phyloP scores from a whole-genome alignment of 2,329 filamentous ascomycete species.

The Rhynchosporium agropyri region DNA sequence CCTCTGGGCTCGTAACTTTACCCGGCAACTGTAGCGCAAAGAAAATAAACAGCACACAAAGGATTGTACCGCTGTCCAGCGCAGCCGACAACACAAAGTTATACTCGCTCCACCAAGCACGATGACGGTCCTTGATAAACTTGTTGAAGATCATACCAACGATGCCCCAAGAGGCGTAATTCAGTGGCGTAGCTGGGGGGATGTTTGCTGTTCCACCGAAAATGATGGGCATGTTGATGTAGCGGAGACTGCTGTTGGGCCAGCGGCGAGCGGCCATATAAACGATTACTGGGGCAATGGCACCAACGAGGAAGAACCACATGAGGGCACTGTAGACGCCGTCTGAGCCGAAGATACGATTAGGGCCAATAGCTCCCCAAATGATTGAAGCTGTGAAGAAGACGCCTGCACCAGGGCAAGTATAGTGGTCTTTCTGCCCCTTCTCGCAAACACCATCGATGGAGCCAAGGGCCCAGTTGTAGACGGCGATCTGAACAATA shows the following conservation, averaged over 20 bases:
- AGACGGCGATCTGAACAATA: constrained; percentile 65
- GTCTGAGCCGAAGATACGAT: constrained; percentile 63
- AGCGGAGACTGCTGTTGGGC: constrained; percentile 63
- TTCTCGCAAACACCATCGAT: constrained; percentile 66
- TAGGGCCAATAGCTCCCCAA: constrained; percentile 74
- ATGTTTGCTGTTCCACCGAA: constrained; percentile 66
- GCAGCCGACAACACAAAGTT: constrained; percentile 64
- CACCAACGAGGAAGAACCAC: constrained; percentile 73
- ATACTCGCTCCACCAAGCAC: constrained; percentile 76
- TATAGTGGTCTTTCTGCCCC: constrained; percentile 56
- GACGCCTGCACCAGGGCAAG: constrained; percentile 52
- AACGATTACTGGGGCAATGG: constrained; percentile 62
- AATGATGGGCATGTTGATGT: constrained; percentile 68
- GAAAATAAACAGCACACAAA: constrained; percentile 71
- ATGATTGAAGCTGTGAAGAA: constrained; percentile 71
- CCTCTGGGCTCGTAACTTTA: constrained; percentile 49
- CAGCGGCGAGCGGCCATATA: constrained; percentile 58
- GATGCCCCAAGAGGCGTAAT: constrained; percentile 51
- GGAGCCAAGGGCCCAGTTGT: constrained; percentile 61
- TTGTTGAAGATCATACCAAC: constrained; percentile 63
- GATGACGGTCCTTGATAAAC: constrained; percentile 50
- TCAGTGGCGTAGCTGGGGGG: constrained; percentile 71
- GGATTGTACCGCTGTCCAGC: constrained; percentile 67
- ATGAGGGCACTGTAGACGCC: constrained; percentile 66
- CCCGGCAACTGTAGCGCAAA: constrained; percentile 59